Base-by-base conservation (phyloP, 257 asterid species). In the Solanum dulcamara region DNA sequence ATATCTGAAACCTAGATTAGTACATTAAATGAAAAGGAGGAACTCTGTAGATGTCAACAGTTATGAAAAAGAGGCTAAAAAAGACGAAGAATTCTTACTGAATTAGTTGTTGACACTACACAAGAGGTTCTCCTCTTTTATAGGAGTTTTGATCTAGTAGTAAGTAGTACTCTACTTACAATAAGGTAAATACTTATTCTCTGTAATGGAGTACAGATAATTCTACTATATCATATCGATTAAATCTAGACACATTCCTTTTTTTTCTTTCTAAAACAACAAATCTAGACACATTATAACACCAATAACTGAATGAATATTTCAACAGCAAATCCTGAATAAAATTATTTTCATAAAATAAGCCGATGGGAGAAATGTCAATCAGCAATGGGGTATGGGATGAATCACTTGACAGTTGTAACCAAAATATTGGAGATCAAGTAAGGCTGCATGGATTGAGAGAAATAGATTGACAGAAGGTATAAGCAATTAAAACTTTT, bases 1-100 rank as follows among this genome's bases (percentile, higher is more conserved):
- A 92, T 88, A 97, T 97, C 94, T 93, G 95, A 94, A 97, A 97
- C 95, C 99, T 97, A 85, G 32, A 68, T 5, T 87, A 87, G 50
- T 9, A 57, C 30, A 53, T 67, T 33, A 82, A 89, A 81, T 30
- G 35, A 66, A 22, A 70, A 48, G 14, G 60, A 77, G 42, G 28
- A 46, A 77, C 64, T 46, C 40, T 46, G 28, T 44, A 44, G 64
- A 46, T 46, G 42, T 48, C 83, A 77, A 28, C 42, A 28, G 62
- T 46, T 46, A 17, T 10, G 17, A 28, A n/a, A 13, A 72, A n/a
- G 53, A 72, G 33, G 28, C 35, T 11, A 72, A 72, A 40, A 46
- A 72, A n/a, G 32, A 40, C 0, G 3, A 38, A 12, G 33, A 40
- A 7, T 72, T 38, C 55, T 38, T 72, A 37, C 33, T 72, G 81